These are phyloP conservation scores for Ganoderma resinaceum DNA, from an alignment of 1,284 basidiomycete species.

Conservation along the genomic window DNA sequence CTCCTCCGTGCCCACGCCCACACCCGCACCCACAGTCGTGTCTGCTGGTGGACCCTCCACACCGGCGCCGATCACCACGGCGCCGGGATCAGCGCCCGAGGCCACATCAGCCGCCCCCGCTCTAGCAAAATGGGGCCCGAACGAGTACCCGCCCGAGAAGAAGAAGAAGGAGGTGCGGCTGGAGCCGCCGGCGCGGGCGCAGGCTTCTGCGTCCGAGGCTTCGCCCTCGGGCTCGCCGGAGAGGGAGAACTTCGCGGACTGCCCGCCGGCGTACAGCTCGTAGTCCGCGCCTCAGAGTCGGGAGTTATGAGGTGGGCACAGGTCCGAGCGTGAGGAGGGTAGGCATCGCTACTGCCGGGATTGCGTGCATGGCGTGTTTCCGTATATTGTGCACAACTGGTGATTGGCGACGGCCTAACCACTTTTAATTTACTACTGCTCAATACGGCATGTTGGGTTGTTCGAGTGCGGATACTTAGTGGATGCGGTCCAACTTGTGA, in stretches of 20 bases:
- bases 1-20: neutral
- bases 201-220: neutral
- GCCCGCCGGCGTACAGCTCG: slow-evolving; percentile 11
- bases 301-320: too few relatives aligned
- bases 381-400: too few relatives aligned
- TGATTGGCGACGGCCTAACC: too few relatives aligned
- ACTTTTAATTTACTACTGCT: too few relatives aligned
- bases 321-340: too few relatives aligned
- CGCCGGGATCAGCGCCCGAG: neutral
- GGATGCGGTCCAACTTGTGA: too few relatives aligned
- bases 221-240: neutral
- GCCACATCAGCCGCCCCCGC: neutral
- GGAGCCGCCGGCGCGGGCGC: slow-evolving; percentile 5
- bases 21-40: neutral
- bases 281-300: neutral
- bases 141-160: slow-evolving; percentile 18
- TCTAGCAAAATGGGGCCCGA: neutral
- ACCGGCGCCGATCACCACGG: neutral
- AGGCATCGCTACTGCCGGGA: too few relatives aligned
- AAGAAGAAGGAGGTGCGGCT: slow-evolving; percentile 17
- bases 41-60: too few relatives aligned
- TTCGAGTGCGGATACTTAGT: too few relatives aligned
- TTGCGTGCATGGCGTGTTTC: too few relatives aligned
- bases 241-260: neutral
- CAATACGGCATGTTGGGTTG: too few relatives aligned